These are phyloP conservation scores for Calocybe gangraenosa DNA, from an alignment of 768 basidiomycete genomes.

Conservation along the genomic window DNA sequence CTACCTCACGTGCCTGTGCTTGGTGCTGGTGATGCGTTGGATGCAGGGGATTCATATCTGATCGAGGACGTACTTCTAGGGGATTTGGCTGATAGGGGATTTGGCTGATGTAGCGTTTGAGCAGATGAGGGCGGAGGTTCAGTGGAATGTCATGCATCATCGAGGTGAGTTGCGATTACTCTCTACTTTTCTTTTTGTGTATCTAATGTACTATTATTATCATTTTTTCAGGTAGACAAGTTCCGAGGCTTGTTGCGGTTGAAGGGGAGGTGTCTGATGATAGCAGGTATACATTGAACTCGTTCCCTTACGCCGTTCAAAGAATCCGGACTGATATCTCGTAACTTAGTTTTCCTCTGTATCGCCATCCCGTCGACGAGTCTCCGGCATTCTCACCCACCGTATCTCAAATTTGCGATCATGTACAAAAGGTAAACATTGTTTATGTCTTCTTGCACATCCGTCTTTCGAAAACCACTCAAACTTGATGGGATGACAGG, in stretches of 20 bases:
- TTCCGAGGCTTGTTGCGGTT: no score
- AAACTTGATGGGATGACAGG: conserved; percentile 14
- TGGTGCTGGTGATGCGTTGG: conserved; percentile 30
- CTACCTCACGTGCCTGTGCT: conserved; percentile 8
- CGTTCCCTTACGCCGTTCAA: no score
- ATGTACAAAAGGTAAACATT: conserved; percentile 46
- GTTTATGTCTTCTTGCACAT: no score
- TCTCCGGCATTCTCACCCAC: conserved; percentile 74
- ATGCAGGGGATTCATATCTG: conserved; percentile 68
- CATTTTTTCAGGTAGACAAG: conserved; percentile 46
- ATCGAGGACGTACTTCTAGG: conserved; percentile 52
- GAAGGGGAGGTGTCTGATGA: conserved; percentile 46
- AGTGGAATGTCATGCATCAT: no score
- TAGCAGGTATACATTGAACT: conserved; percentile 41
- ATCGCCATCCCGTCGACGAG: conserved; percentile 79
- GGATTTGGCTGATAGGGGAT: no score
- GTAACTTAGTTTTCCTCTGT: conserved; percentile 60
- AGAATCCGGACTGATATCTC: no score
- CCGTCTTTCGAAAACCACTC: background rate
- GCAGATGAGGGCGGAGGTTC: conserved; percentile 59
- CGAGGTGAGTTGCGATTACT: conserved; percentile 61
- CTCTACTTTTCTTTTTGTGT: background rate
- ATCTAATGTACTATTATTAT: background rate
- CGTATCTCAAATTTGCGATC: conserved; percentile 57
- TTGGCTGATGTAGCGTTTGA: conserved; percentile 58